Conservation (phyloP, 495 filamentous ascomycete species). For the Penicillium waksmanii region DNA sequence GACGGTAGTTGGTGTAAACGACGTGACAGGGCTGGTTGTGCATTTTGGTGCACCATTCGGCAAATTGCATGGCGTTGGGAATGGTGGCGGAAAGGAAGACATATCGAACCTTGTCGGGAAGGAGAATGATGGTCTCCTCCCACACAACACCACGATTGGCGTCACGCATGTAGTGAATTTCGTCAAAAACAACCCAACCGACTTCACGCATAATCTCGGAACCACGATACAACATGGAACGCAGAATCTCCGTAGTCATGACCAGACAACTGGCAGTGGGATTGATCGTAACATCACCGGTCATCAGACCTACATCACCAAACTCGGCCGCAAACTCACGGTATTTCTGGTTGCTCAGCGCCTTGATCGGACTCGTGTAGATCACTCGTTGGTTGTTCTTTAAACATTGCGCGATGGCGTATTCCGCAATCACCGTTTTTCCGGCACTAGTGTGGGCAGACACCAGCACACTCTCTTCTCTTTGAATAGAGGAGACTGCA, state of each 20-base stretch:
- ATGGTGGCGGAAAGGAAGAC: constrained; percentile 99
- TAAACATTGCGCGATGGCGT: constrained; percentile 96
- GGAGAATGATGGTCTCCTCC: constrained; percentile 97
- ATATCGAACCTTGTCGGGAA: constrained; percentile 97
- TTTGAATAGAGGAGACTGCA: constrained; percentile 88
- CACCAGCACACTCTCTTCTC: constrained; percentile 93
- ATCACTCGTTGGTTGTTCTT: constrained; percentile 97
- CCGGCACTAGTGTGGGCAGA: constrained; percentile 97
- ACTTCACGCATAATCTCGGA: constrained; percentile 99
- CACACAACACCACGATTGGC: constrained; percentile 84
- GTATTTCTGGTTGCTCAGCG: constrained; percentile 97
- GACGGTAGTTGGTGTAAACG: constrained; percentile 97
- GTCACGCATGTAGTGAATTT: constrained; percentile 98
- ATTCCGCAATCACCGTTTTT: constrained; percentile 97
- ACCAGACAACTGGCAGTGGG: constrained; percentile 96
- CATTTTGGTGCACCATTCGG: constrained; percentile 97
- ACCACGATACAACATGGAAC: constrained; percentile 96
- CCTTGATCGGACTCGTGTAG: constrained; percentile 99
- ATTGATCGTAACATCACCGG: constrained; percentile 98
- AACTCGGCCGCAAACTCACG: constrained; percentile 94
- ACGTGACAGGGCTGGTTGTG: constrained; percentile 97
- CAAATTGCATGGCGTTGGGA: constrained; percentile 98
- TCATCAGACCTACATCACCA: constrained; percentile 97
- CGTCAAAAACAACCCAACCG: constrained; percentile 95
- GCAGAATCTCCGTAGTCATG: constrained; percentile 99